Conservation (phyloP, 2,329 filamentous ascomycete species). For the Elsinoe batatas region DNA sequence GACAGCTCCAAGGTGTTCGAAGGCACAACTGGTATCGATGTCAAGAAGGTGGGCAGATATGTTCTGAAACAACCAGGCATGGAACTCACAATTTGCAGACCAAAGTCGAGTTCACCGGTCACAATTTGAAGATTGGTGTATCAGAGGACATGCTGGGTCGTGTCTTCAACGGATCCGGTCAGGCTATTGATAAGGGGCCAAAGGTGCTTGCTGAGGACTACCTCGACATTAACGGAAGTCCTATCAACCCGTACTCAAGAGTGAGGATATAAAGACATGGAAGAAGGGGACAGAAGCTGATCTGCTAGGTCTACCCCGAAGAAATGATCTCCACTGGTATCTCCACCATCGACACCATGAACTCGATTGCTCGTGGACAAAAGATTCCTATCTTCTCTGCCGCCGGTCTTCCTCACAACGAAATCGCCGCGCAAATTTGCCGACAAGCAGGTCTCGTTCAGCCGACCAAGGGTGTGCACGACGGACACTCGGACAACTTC, state of each 20-base stretch:
- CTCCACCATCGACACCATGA: constrained; percentile 96
- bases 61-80: neutral
- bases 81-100: constrained; percentile 48
- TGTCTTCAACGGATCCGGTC: constrained; percentile 95
- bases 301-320: constrained; percentile 78
- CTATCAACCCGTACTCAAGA: constrained; percentile 96
- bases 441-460: constrained; percentile 89
- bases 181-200: constrained; percentile 96
- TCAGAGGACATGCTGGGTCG: constrained; percentile 99
- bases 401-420: constrained; percentile 95
- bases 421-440: constrained; percentile 98
- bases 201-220: constrained; percentile 98
- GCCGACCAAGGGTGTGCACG: constrained; percentile 86
- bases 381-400: constrained; percentile 99
- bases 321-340: constrained; percentile 99
- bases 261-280: constrained; percentile 42
- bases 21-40: constrained; percentile 92
- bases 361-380: constrained; percentile 85
- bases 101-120: constrained; percentile 91
- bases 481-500: constrained; percentile 98
- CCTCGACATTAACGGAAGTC: constrained; percentile 96
- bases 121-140: constrained; percentile 96
- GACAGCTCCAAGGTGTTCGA: constrained; percentile 68
- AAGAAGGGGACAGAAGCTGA: neutral
- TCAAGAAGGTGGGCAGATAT: constrained; percentile 62